Evolutionary conservation across 495 filamentous ascomycete species (phyloP).

Genomic region (Glonium stellatum): DNA sequence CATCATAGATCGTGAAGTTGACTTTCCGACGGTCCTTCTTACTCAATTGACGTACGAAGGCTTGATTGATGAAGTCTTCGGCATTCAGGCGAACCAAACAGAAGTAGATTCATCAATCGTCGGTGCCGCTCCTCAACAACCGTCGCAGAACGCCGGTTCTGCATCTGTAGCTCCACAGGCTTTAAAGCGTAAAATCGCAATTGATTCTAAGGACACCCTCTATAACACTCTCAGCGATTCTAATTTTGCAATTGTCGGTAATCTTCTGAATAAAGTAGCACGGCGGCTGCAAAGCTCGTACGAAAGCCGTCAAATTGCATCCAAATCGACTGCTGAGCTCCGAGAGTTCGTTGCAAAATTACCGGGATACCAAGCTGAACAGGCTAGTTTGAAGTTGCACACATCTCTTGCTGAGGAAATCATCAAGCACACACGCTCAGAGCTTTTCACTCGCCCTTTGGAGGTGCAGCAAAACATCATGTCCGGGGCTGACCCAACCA

Average conservation of each 20-base stretch:
- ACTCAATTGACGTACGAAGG: conserved; percentile 98
- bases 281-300: conserved; percentile 81
- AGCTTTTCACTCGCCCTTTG: conserved; percentile 76
- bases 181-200: conserved; percentile 81
- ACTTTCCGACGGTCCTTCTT: conserved; percentile 82
- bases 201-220: conserved; percentile 84
- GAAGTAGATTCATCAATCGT: conserved; percentile 91
- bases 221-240: conserved; percentile 84
- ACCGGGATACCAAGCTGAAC: conserved; percentile 86
- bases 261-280: conserved; percentile 82
- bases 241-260: conserved; percentile 91
- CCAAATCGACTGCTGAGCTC: conserved; percentile 82
- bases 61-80: conserved; percentile 87
- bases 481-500: conserved; percentile 80
- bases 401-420: conserved; percentile 91
- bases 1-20: conserved; percentile 90
- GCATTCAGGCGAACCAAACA: conserved; percentile 78
- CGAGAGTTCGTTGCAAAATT: conserved; percentile 88
- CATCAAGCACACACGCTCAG: conserved; percentile 78
- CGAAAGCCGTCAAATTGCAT: conserved; percentile 70
- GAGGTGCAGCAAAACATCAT: conserved; percentile 95
- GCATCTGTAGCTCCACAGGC: conserved; percentile 50
- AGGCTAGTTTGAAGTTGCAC: conserved; percentile 84
- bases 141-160: conserved; percentile 43
- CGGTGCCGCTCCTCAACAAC: conserved; percentile 58